Conservation (phyloP, 768 basidiomycete genomes). For the Cystobasidium ongulense region DNA sequence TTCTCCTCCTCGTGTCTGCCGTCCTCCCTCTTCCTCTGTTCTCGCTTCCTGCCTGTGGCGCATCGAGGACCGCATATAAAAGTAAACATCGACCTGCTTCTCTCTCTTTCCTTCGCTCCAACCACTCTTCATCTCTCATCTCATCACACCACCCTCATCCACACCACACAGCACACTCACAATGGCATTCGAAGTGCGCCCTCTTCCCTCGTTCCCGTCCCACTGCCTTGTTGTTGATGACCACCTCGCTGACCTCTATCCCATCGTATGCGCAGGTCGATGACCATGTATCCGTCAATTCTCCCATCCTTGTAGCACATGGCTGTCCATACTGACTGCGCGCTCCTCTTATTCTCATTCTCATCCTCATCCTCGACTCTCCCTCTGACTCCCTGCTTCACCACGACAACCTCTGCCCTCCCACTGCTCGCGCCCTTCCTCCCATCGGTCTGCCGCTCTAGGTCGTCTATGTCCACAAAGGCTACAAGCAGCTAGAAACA, state of each 20-base stretch:
- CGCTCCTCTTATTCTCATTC: no score
- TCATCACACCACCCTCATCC: background rate
- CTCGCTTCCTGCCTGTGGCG: background rate
- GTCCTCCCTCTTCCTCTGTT: background rate
- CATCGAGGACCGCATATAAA: background rate
- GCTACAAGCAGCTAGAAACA: no score
- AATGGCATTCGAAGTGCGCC: background rate
- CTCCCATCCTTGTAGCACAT: no score
- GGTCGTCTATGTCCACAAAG: no score
- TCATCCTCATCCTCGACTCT: no score
- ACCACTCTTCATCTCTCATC: background rate
- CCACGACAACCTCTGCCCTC: no score
- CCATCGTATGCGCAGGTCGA: background rate
- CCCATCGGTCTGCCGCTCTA: no score
- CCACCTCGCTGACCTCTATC: background rate
- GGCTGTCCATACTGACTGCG: no score
- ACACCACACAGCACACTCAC: background rate
- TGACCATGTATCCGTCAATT: background rate
- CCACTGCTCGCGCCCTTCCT: no score
- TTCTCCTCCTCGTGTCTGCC: background rate
- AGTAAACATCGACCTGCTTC: background rate
- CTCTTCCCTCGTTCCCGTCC: background rate
- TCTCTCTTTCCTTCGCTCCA: slow-evolving; percentile 14
- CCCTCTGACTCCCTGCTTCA: no score
- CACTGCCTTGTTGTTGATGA: background rate